Base-by-base conservation (phyloP, 306 rosid species). In the Trifolium fragiferum region DNA sequence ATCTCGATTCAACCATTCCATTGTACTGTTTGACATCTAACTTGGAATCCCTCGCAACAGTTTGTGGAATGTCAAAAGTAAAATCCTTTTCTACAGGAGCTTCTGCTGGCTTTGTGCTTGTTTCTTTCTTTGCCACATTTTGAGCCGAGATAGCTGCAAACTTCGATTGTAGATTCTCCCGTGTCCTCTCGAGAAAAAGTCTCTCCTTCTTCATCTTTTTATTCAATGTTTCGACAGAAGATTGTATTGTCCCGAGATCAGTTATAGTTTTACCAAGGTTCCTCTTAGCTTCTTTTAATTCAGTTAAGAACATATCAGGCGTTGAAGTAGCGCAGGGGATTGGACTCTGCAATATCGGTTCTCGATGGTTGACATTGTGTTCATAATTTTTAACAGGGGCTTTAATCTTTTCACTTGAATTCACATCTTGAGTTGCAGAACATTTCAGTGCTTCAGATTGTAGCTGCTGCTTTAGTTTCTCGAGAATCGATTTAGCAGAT, bases 151-250 rank as follows among this genome's bases (percentile, higher is more conserved):
- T 86, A 62, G 90, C 87, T n/a, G 89, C 87, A 87, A 84, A 82
- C 85, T 89, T 85, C 13, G 85, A 84, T 6, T 84, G 82, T 7
- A 91, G 82, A 83, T 81, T 84, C 81, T 86, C 95, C 3, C 85
- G 87, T 35, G 85, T 82, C 85, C 86, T 92, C 81, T 86, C 91
- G 10, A 94, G 84, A 75, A 90, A 82, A 68, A 78, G 66, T 71
- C 88, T 94, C 82, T 92, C 95, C 76, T 79, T 86, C 79, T 84
- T 84, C 96, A 90, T 87, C 81, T 90, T 94, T 92, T 89, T 92
- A 70, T 90, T 92, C 74, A 94, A 82, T 41, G 83, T 71, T 66
- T 89, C 90, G 37, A 94, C 93, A 30, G 96, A 90, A 77, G 89
- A 83, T 76, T 92, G 97, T 75, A 94, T 94, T 63, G 66, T 84